Conservation (phyloP, 805 yeast species). For the Teunomyces tritomae region DNA sequence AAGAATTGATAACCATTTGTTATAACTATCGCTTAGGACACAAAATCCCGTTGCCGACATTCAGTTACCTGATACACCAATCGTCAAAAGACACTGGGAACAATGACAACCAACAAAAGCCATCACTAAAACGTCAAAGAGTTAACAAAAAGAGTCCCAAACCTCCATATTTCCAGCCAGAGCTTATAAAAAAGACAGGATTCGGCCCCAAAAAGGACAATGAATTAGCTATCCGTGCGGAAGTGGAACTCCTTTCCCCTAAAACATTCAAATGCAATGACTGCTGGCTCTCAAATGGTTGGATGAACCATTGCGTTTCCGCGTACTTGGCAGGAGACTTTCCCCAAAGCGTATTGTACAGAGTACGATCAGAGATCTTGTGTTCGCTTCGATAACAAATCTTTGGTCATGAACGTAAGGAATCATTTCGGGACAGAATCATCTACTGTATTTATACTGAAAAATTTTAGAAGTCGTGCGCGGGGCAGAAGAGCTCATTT, state of each 20-base stretch:
- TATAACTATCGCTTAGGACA: constrained; percentile 71
- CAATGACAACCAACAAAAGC: background rate
- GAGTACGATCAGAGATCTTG: constrained; percentile 33
- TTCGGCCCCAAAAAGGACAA: constrained; percentile 10
- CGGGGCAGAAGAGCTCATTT: too few species aligned
- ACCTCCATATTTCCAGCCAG: constrained; percentile 11
- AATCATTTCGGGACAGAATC: constrained; percentile 8
- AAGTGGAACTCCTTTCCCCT: background rate
- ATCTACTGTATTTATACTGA: background rate
- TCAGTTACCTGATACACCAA: constrained; percentile 17
- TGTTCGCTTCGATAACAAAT: constrained; percentile 77
- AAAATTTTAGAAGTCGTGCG: background rate
- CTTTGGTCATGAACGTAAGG: constrained; percentile 65
- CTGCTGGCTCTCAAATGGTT: constrained; percentile 18
- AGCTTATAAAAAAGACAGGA: constrained; percentile 17
- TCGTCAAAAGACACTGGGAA: constrained; percentile 17
- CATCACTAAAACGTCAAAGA: background rate
- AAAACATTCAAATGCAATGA: background rate
- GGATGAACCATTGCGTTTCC: constrained; percentile 54
- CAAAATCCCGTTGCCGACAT: constrained; percentile 62
- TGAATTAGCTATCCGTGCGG: constrained; percentile 13
- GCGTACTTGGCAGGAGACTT: constrained; percentile 80
- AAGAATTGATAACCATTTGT: constrained; percentile 47
- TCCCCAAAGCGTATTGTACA: constrained; percentile 65
- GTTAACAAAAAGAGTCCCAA: background rate